These are phyloP conservation scores for Gastrolobium bilobum DNA, from an alignment of 306 rosid genomes.

Conservation along the genomic window DNA sequence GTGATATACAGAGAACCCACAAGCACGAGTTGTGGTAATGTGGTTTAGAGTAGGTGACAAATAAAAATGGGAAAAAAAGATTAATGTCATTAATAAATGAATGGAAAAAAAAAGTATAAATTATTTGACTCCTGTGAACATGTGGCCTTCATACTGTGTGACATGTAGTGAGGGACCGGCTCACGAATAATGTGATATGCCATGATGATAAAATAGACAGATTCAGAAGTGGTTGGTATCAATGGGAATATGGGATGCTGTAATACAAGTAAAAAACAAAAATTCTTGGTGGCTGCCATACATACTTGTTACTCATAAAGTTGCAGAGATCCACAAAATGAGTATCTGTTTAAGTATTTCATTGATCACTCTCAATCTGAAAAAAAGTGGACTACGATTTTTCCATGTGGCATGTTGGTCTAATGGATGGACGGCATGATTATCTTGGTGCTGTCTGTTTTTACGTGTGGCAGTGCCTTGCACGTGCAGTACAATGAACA, in stretches of 20 bases:
- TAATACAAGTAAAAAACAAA: neutral
- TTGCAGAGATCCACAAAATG: constrained; percentile 37
- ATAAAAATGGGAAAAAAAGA: neutral
- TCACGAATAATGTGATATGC: constrained; percentile 37
- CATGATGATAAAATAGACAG: constrained; percentile 32
- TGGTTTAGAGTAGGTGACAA: constrained; percentile 8
- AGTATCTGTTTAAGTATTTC: constrained; percentile 33
- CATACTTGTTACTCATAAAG: neutral
- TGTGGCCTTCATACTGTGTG: neutral
- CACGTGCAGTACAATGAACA: constrained; percentile 51
- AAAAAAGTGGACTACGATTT: constrained; percentile 36
- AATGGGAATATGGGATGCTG: neutral
- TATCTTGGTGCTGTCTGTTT: constrained; percentile 53
- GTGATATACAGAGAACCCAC: constrained; percentile 28
- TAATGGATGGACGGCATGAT: constrained; percentile 57
- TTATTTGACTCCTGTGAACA: constrained; percentile 9
- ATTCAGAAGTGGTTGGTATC: constrained; percentile 22
- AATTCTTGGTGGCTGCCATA: constrained; percentile 30
- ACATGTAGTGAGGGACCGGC: neutral
- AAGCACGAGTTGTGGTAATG: neutral
- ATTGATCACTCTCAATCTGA: constrained; percentile 21
- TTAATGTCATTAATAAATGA: neutral
- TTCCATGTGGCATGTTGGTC: constrained; percentile 64
- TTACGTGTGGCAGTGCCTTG: constrained; percentile 39
- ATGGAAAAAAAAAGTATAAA: neutral